These are phyloP conservation scores for Ajuga chamaepitys DNA, from an alignment of 257 asterid genomes.

Conservation along the genomic window DNA sequence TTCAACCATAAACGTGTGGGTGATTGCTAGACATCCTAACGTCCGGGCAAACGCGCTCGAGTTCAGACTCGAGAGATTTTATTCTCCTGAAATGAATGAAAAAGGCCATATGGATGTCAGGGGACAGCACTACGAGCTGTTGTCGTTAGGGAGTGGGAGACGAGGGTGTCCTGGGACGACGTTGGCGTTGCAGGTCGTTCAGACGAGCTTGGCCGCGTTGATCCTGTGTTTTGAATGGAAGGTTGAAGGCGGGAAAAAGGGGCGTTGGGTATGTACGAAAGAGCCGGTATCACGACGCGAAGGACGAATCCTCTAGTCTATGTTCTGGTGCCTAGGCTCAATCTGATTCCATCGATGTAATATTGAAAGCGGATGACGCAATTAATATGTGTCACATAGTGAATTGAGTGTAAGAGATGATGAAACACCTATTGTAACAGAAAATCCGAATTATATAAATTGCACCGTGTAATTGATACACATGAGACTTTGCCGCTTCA, in stretches of 20 bases:
- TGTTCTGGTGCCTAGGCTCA: slow-evolving; percentile 31
- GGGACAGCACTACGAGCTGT: slow-evolving; percentile 58
- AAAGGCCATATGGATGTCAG: slow-evolving; percentile 49
- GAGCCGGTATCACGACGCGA: slow-evolving; percentile 50
- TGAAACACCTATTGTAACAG: too few relatives aligned
- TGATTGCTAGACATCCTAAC: slow-evolving; percentile 49
- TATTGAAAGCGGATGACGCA: too few relatives aligned
- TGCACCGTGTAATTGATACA: too few relatives aligned
- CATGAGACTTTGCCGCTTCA: too few relatives aligned
- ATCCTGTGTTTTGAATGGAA: slow-evolving; percentile 73
- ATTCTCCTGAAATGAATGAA: slow-evolving; percentile 18
- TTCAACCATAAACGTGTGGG: slow-evolving; percentile 67
- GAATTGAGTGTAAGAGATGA: too few relatives aligned
- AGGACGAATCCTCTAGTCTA: slow-evolving; percentile 58
- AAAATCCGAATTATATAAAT: too few relatives aligned
- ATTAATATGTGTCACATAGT: too few relatives aligned
- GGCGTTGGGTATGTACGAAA: slow-evolving; percentile 54
- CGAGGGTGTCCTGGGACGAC: slow-evolving; percentile 79
- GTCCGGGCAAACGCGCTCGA: slow-evolving; percentile 61
- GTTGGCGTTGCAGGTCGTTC: slow-evolving; percentile 59
- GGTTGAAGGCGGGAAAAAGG: slow-evolving; percentile 24
- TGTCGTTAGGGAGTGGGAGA: slow-evolving; percentile 74
- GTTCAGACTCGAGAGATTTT: slow-evolving; percentile 61
- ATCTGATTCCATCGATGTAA: slow-evolving; percentile 19
- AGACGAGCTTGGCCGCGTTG: slow-evolving; percentile 51